Base-by-base conservation (phyloP, 805 yeast species). In the Cyberlindnera galapagoensis region DNA sequence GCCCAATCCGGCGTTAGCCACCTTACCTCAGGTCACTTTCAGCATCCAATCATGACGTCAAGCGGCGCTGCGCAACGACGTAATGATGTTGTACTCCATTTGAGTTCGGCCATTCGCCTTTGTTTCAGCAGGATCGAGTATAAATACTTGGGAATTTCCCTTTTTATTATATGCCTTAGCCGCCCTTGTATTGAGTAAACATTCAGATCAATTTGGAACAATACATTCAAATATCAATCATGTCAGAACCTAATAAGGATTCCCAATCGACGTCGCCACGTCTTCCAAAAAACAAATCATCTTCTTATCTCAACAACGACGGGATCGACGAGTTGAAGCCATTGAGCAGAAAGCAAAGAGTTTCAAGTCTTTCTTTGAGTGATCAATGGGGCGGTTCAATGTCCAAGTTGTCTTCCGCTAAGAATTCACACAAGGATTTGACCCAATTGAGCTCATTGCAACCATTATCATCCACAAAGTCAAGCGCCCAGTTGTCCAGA, bases 321-420 rank as follows among this genome's bases (percentile, higher is more conserved):
- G 84, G 83, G 16, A 79, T 80, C 14, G 87, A 80, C 49, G 69
- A 71, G 34, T 57, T 80, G 49, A 69, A 68, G 33, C 88, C 88
- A 3, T 63, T 68, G 32, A 62, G 72, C 7, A 66, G 83, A 53
- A 75, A 69, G 44, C 74, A 76, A 49, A 58, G 79, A 26, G 82
- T 77, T 7, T 74, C 81, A 9, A 75, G 82, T 21, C 54, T 80
- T 24, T 79, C 87, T 15, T 62, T 80, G 28, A 70, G 81, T 5
- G 90, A 80, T 52, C 85, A 79, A 51, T 79, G 85, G 83, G 75
- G 58, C 7, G 61, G 59, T 10, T 49, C 59, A 4, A 32, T 57
- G 25, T 50, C 56, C 12, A 49, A 51, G 21, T 36, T 59, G 29
- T 46, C 38, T 6, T 34, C 28, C n/a, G 24, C 24, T 59, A 49